Base-by-base conservation (phyloP, 768 basidiomycete genomes). In the Tricholoma sp. region DNA sequence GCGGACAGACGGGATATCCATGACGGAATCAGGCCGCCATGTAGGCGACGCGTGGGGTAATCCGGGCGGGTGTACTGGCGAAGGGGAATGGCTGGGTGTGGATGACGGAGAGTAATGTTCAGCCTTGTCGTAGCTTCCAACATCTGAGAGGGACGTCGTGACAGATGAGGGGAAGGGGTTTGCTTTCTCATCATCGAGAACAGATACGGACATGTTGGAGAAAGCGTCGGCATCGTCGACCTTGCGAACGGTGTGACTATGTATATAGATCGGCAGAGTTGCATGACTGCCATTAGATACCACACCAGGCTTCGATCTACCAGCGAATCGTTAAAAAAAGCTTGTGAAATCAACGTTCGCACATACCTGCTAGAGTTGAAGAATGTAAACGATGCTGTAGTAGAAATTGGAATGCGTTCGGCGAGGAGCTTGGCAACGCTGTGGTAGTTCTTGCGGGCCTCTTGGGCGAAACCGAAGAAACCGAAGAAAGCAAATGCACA, bases 391-490 rank as follows among this genome's bases (percentile, higher is more conserved):
- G 59, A 55, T 22, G 50, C 32, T n/a, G 61, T 61, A 11, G 63
- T 59, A n/a, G 29, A 5, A 12, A 61, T 39, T 22, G 18, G 19
- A 43, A 43, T 43, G 18, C 19, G 41, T 16, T 43, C 19, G 10
- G 37, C 67, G n/a, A 79, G 67, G 9, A 69, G 70, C 35, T 47
- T 31, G 52, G 71, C 67, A 5, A 68, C 69, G 3, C 63, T 59
- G 4, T 63, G 57, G 59, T 84, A 84, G 59, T 77, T 68, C 59
- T 70, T 75, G 29, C 75, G 67, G 8, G 82, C 81, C 61, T 84
- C 83, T 24, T 71, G 71, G 0, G 75, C 77, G 39, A 84, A 76
- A 5, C 82, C 83, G 62, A 85, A 85, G 67, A 82, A 77, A 7
- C 63, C 61, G 60, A 85, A 85, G 69, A 84, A 84, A 14, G 75